Evolutionary conservation across 805 yeast genomes (phyloP).

Genomic region (Scheffersomyces coipomensis): DNA sequence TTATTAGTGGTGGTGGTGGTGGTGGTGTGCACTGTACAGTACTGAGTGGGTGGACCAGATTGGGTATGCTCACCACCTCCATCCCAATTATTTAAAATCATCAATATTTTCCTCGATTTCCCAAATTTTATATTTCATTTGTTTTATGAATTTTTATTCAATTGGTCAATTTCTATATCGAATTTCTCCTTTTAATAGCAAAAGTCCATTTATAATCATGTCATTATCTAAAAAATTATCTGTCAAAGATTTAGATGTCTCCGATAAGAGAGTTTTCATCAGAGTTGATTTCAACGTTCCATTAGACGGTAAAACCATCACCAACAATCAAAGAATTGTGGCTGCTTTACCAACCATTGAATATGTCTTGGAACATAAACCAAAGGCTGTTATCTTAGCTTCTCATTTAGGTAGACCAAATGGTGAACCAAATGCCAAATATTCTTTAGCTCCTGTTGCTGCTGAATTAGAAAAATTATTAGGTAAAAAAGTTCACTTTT

Average conservation of each 20-base stretch:
- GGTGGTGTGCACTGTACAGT: no score
- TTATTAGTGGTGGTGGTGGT: no score
- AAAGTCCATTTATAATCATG: slow-evolving; percentile 48
- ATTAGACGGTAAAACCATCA: slow-evolving; percentile 92
- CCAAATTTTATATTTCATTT: no score
- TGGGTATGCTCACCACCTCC: no score
- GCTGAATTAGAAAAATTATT: slow-evolving; percentile 81
- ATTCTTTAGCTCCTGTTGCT: slow-evolving; percentile 91
- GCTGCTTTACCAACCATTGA: slow-evolving; percentile 99
- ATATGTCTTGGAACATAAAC: slow-evolving; percentile 87
- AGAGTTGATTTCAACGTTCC: slow-evolving; percentile 97
- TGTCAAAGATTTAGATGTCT: slow-evolving; percentile 83
- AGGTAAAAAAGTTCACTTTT: slow-evolving; percentile 70
- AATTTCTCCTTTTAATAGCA: no score
- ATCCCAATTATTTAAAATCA: not conserved
- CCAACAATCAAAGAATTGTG: slow-evolving; percentile 99
- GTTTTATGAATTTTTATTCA: no score
- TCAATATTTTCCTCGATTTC: not conserved
- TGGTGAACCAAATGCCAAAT: slow-evolving; percentile 84
- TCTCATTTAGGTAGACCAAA: slow-evolving; percentile 99
- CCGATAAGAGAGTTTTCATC: slow-evolving; percentile 95
- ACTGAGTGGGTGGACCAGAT: no score
- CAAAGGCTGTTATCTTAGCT: slow-evolving; percentile 89
- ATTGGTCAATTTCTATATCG: no score
- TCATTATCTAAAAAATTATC: slow-evolving; percentile 92